Conservation (phyloP, 2,329 filamentous ascomycete species). For the Coniochaeta ligniaria region DNA sequence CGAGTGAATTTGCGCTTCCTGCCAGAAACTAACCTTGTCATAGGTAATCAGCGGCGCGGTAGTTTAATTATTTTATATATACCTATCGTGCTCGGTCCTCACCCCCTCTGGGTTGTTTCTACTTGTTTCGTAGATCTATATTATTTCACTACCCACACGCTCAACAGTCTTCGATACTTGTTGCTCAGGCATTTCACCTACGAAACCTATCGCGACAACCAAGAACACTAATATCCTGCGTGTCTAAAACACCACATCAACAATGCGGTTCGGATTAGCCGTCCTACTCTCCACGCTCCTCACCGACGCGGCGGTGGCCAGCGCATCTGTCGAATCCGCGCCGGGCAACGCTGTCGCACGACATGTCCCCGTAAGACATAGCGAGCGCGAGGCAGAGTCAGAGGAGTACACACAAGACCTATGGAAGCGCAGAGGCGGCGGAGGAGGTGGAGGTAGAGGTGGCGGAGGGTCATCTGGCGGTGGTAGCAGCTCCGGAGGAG, state of each 20-base stretch:
- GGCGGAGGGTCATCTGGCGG: slow-evolving; percentile 1
- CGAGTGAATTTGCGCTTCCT: background rate
- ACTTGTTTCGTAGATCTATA: background rate
- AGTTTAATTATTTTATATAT: background rate
- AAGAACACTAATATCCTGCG: background rate
- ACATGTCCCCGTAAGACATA: slow-evolving; percentile 1
- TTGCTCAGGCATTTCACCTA: background rate
- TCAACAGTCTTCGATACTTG: background rate
- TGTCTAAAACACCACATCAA: background rate
- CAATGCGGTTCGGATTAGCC: background rate
- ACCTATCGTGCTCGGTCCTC: background rate
- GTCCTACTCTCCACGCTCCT: background rate
- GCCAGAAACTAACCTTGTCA: background rate
- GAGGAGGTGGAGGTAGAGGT: slow-evolving; percentile 21
- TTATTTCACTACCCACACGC: background rate
- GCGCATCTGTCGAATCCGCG: background rate
- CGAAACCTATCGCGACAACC: background rate
- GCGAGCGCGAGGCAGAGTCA: background rate
- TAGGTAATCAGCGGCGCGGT: background rate
- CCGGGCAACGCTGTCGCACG: background rate
- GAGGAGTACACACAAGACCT: slow-evolving; percentile 30
- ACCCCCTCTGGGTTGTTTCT: background rate
- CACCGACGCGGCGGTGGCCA: background rate
- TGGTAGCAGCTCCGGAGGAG: slow-evolving; percentile 6
- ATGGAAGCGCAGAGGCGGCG: slow-evolving; percentile 55